phyloP scores from a whole-genome alignment of 1,284 basidiomycete genomes.

The Phellopilus nigrolimitatus region DNA sequence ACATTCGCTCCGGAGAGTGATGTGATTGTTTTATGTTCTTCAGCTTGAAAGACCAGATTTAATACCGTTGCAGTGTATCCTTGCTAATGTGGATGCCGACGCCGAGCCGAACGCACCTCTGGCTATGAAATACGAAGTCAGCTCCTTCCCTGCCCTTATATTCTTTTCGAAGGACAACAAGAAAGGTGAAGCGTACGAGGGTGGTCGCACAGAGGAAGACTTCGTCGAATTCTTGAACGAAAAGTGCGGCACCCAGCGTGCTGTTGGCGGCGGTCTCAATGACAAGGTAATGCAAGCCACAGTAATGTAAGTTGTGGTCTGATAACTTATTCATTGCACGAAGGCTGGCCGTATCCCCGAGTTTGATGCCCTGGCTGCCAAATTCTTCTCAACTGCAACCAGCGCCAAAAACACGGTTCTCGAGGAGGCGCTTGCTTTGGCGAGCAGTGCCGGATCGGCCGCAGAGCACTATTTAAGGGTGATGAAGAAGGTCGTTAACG shows the following conservation, averaged over 20 bases:
- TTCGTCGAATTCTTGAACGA: constrained; percentile 80
- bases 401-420: constrained; percentile 56
- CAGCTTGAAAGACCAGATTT: not conserved
- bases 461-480: constrained; percentile 86
- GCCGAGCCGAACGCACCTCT: constrained; percentile 74
- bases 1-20: constrained; percentile 76
- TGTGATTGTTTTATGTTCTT: constrained; percentile 37
- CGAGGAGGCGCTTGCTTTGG: constrained; percentile 54
- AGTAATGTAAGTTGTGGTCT: constrained; percentile 1
- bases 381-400: constrained; percentile 66
- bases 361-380: constrained; percentile 75
- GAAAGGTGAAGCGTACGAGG: constrained; percentile 64
- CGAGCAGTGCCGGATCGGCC: constrained; percentile 41
- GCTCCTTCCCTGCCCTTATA: constrained; percentile 86
- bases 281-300: constrained; percentile 47
- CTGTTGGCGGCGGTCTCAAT: constrained; percentile 75
- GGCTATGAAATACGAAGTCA: constrained; percentile 69
- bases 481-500: constrained; percentile 83
- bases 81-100: constrained; percentile 91
- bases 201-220: constrained; percentile 61
- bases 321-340: not conserved
- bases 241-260: constrained; percentile 83
- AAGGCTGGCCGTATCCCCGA: constrained; percentile 79
- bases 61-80: constrained; percentile 53
- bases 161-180: constrained; percentile 79